These are phyloP conservation scores for Lizanozyma gosingica DNA, from an alignment of 1,139 yeast species.

Conservation along the genomic window DNA sequence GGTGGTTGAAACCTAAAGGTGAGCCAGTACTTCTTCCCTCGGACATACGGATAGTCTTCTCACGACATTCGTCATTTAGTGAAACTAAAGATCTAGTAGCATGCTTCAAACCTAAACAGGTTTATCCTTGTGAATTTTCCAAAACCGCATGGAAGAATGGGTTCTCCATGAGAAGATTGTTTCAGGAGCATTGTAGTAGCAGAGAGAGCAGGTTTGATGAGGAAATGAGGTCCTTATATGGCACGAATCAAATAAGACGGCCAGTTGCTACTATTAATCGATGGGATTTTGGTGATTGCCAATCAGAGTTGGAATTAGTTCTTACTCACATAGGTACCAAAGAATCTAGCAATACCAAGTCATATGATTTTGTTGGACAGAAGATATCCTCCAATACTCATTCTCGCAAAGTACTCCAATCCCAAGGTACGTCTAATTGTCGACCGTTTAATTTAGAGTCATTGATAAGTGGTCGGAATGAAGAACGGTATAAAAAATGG, in stretches of 20 bases:
- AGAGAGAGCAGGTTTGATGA: slow-evolving; percentile 22
- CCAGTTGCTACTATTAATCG: slow-evolving; percentile 21
- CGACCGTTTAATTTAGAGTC: slow-evolving; percentile 14
- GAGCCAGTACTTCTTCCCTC: slow-evolving; percentile 28
- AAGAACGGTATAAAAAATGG: slow-evolving; percentile 12
- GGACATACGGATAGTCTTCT: slow-evolving; percentile 33
- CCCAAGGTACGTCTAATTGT: slow-evolving; percentile 1
- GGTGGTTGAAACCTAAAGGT: slow-evolving; percentile 21
- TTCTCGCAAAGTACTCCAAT: too few relatives aligned
- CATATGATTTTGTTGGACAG: slow-evolving; percentile 5
- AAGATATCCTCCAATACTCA: neutral
- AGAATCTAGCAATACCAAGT: slow-evolving; percentile 1
- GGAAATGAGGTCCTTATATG: slow-evolving; percentile 13
- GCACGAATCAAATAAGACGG: slow-evolving; percentile 10
- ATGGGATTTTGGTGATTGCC: slow-evolving; percentile 28
- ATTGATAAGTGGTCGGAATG: slow-evolving; percentile 19
- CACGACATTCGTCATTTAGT: slow-evolving; percentile 46
- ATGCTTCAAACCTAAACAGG: slow-evolving; percentile 32
- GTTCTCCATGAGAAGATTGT: slow-evolving; percentile 32
- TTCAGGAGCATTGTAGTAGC: slow-evolving; percentile 30
- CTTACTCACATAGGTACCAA: neutral
- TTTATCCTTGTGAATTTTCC: slow-evolving; percentile 37
- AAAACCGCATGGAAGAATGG: slow-evolving; percentile 30
- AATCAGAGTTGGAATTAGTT: slow-evolving; percentile 18
- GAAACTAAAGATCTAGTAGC: slow-evolving; percentile 34